phyloP scores from a whole-genome alignment of 2,329 filamentous ascomycete genomes.

The Lomentospora prolificans region DNA sequence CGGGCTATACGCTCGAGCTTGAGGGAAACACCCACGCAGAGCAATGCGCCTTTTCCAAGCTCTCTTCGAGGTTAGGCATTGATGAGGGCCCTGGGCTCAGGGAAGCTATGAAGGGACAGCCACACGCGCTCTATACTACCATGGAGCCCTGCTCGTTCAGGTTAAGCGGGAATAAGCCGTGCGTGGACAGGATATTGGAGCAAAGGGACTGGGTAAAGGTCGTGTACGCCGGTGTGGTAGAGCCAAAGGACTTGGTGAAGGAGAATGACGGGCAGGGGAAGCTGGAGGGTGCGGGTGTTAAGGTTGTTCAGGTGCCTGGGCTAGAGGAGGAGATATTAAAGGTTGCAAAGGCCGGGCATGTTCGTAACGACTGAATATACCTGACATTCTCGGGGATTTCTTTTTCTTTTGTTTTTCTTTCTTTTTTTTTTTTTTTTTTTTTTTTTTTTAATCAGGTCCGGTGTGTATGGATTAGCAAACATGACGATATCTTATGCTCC shows the following conservation, averaged over 20 bases:
- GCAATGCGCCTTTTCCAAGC: slow-evolving; percentile 80
- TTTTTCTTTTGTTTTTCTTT: no score
- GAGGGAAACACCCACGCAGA: slow-evolving; percentile 94
- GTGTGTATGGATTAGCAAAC: no score
- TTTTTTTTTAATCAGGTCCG: no score
- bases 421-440: no score
- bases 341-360: slow-evolving; percentile 76
- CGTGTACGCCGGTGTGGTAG: slow-evolving; percentile 80
- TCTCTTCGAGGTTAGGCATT: slow-evolving; percentile 25
- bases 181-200: slow-evolving; percentile 67
- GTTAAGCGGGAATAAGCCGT: slow-evolving; percentile 64
- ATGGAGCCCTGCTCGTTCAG: slow-evolving; percentile 77
- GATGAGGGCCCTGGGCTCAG: slow-evolving; percentile 2
- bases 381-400: no score
- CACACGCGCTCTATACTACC: slow-evolving; percentile 68
- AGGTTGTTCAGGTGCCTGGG: slow-evolving; percentile 62
- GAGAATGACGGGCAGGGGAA: slow-evolving; percentile 65
- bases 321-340: slow-evolving; percentile 71
- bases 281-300: slow-evolving; percentile 62
- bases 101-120: slow-evolving; percentile 5
- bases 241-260: slow-evolving; percentile 83
- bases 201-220: slow-evolving; percentile 54
- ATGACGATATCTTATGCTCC: no score
- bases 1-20: slow-evolving; percentile 85
- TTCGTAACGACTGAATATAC: background rate